Base-by-base conservation (phyloP, 148 eudicot genomes). In the Fagopyrum homotropicum region DNA sequence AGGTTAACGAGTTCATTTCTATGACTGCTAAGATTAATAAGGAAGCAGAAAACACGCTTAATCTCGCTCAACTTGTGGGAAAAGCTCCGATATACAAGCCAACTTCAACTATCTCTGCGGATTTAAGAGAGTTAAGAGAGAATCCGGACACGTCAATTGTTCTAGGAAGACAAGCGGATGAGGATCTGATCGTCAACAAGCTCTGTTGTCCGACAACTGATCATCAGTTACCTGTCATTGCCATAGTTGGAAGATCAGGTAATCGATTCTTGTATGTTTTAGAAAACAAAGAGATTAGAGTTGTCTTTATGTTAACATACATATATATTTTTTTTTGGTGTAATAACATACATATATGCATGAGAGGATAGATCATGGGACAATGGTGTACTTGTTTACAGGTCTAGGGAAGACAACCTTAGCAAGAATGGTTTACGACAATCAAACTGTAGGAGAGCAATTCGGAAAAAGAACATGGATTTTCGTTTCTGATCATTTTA, bases 61-160 rank as follows among this genome's bases (percentile, higher is more conserved):
- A 29, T 29, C 15, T 63, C 15, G 45, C 6, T 15, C 4, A 63
- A 3, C 69, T 63, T 10, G 16, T 9, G 14, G 44, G 44, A 0
- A 30, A 63, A 63, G 69, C 44, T 63, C 22, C 52, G 51, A 12
- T 49, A 12, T 49, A 49, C 12, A 9, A 8, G 12, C 52, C 16
- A 63, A 63, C 2, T 29, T 7, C 43, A 59, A 26, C 11, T 49
- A 9, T 7, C 3, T 49, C 8, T 49, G 12, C 2, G 2, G 52
- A 49, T 12, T 7, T 49, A 9, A 49, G 12, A 49, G 52, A 49
- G 52, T 8, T 9, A 7, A 9, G 52, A 49, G 52, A 49, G 52
- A 49, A 49, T 40, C 71, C 71, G 17, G 71, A 66, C 12, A 66
- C 71, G 7, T 66, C 46, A 66, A 14, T 66, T 40, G 71, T 66